A percentile compares a stretch with the other conserved stretches of the same genome.
Evolutionary conservation across 2,329 filamentous ascomycete species (phyloP).

Genomic region (Epichloe baconii): DNA sequence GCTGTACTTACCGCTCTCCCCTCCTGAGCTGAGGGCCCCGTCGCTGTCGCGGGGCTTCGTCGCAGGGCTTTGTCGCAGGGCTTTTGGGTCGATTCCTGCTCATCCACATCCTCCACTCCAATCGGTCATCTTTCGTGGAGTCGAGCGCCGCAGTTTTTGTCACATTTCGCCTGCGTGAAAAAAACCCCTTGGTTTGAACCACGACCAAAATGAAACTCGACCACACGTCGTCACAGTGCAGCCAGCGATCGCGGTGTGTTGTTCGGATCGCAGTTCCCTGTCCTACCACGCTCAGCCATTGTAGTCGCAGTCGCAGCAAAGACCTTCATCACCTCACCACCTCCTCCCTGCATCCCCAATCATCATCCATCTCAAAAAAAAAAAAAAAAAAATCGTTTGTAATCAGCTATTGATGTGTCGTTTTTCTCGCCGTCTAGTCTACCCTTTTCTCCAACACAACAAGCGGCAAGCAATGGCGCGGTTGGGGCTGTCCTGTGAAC

Average conservation of each 20-base stretch:
- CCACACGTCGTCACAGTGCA: not conserved
- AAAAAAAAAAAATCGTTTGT: too few relatives aligned
- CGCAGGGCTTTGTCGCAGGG: not conserved
- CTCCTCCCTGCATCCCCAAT: not conserved
- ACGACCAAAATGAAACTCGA: not conserved
- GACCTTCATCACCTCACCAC: too few relatives aligned
- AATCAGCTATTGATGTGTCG: too few relatives aligned
- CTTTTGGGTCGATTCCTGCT: not conserved
- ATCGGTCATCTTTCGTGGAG: not conserved
- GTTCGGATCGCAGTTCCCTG: not conserved
- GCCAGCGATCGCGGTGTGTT: not conserved
- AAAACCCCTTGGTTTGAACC: not conserved
- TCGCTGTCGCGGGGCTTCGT: not conserved
- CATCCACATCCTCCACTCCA: not conserved
- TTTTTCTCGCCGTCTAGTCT: too few relatives aligned
- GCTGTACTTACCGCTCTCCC: too few relatives aligned
- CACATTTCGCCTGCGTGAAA: slow-evolving; percentile 1
- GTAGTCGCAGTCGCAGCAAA: too few relatives aligned
- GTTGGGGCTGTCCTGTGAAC: too few relatives aligned
- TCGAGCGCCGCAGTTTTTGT: not conserved
- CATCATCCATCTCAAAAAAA: not conserved
- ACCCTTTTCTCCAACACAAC: too few relatives aligned
- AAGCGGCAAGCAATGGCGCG: too few relatives aligned
- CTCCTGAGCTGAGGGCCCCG: too few relatives aligned
- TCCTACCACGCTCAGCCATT: not conserved